Percentiles rank a stretch among this genome's conserved stretches.
Conservation (phyloP, 495 filamentous ascomycete genomes). For the Xylaria scruposa region DNA sequence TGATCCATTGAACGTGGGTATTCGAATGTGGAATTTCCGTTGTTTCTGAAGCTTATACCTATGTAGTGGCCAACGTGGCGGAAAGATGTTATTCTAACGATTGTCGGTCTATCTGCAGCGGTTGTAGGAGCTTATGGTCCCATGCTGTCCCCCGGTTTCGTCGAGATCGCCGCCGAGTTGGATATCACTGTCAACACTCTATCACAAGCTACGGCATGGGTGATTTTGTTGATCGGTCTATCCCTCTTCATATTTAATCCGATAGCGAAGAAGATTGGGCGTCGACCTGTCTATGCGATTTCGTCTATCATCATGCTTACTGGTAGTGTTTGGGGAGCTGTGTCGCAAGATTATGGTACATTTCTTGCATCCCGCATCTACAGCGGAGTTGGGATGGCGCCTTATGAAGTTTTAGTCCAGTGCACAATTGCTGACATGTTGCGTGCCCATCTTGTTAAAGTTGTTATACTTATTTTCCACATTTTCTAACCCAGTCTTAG, state of each 20-base stretch:
- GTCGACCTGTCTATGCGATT: constrained; percentile 66
- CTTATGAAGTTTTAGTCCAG: constrained; percentile 64
- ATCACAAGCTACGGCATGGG: constrained; percentile 47
- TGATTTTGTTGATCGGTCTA: constrained; percentile 44
- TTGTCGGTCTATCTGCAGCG: constrained; percentile 60
- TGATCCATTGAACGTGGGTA: constrained; percentile 58
- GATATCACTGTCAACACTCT: constrained; percentile 43
- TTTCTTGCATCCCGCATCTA: constrained; percentile 61
- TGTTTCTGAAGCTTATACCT: constrained; percentile 28
- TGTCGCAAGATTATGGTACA: constrained; percentile 60
- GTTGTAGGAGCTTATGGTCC: constrained; percentile 63
- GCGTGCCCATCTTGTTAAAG: neutral
- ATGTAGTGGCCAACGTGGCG: constrained; percentile 58
- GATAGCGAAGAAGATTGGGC: constrained; percentile 68
- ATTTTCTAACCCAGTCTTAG: no score
- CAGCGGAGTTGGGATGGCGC: constrained; percentile 62
- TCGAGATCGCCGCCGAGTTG: constrained; percentile 46
- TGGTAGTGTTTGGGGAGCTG: constrained; percentile 66
- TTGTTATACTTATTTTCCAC: no score
- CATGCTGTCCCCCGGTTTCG: constrained; percentile 60
- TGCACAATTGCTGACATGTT: constrained; percentile 60
- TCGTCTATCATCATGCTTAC: constrained; percentile 64
- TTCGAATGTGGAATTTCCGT: neutral
- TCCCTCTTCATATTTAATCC: constrained; percentile 65
- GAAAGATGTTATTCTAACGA: constrained; percentile 60